Evolutionary conservation across 306 rosid species (phyloP).

Genomic region (Acacia acuminata): DNA sequence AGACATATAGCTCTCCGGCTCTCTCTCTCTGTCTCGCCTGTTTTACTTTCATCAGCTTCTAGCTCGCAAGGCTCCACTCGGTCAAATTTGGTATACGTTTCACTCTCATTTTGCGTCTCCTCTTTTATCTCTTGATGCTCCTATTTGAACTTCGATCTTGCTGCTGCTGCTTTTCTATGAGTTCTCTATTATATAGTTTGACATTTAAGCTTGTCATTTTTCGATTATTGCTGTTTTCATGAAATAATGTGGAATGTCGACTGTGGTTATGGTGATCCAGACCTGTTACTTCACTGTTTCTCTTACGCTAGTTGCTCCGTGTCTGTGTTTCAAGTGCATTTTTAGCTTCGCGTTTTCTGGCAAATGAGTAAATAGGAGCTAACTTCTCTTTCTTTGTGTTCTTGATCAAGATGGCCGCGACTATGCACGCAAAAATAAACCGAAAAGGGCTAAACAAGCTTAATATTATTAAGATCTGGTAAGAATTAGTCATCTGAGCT

Average conservation of each 20-base stretch:
- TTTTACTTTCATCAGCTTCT: slow-evolving; percentile 22
- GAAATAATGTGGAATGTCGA: background rate
- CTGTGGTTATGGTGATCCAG: background rate
- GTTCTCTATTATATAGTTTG: background rate
- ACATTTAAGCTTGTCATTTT: background rate
- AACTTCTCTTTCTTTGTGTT: background rate
- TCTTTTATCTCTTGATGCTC: background rate
- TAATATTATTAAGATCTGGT: slow-evolving; percentile 81
- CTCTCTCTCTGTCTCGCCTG: background rate
- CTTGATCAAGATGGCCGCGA: slow-evolving; percentile 16
- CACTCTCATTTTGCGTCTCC: background rate
- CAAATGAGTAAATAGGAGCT: background rate
- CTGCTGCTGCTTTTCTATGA: background rate
- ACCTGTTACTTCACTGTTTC: background rate
- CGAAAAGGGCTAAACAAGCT: slow-evolving; percentile 68
- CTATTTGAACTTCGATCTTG: background rate
- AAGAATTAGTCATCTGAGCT: background rate
- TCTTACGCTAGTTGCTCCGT: background rate
- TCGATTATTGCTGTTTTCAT: background rate
- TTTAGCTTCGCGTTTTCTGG: background rate
- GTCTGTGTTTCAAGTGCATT: background rate
- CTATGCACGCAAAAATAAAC: slow-evolving; percentile 52
- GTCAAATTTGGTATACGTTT: background rate
- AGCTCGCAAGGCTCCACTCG: slow-evolving; percentile 17
- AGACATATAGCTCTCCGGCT: background rate